phyloP scores from a whole-genome alignment of 1,139 yeast species.

The Geotrichum fermentans region DNA sequence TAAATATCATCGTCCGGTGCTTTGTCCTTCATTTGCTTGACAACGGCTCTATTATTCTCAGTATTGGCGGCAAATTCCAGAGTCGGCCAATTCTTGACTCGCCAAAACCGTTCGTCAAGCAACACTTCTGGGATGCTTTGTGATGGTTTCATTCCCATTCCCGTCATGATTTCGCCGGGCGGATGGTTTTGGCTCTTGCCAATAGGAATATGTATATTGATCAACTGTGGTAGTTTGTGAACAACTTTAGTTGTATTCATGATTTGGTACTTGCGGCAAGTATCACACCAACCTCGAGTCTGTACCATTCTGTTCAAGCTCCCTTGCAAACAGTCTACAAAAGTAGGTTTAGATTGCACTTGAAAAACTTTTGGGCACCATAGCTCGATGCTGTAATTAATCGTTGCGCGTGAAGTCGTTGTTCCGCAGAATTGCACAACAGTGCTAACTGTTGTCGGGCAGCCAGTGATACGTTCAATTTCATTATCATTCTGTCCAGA shows the following conservation, averaged over 20 bases:
- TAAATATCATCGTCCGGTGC: conserved; percentile 26
- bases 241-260: conserved; percentile 51
- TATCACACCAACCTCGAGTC: conserved; percentile 49
- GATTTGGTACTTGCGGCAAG: conserved; percentile 48
- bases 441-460: conserved; percentile 9
- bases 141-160: background rate
- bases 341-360: conserved; percentile 15
- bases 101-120: conserved; percentile 17
- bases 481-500: conserved; percentile 2
- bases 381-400: conserved; percentile 17
- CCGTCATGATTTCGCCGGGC: conserved; percentile 14
- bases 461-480: conserved; percentile 19
- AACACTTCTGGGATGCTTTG: conserved; percentile 13
- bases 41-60: conserved; percentile 18
- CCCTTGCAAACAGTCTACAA: conserved; percentile 52
- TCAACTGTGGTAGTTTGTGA: conserved; percentile 57
- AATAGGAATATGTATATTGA: conserved; percentile 43
- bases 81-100: conserved; percentile 18
- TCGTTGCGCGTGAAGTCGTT: conserved; percentile 2
- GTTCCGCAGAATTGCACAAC: conserved; percentile 13
- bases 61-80: conserved; percentile 10
- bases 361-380: conserved; percentile 13
- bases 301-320: conserved; percentile 50
- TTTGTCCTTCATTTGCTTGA: conserved; percentile 17
- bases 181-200: conserved; percentile 12